Conservation (phyloP, 1,139 yeast species). For the Saccharomyces uvarum region DNA sequence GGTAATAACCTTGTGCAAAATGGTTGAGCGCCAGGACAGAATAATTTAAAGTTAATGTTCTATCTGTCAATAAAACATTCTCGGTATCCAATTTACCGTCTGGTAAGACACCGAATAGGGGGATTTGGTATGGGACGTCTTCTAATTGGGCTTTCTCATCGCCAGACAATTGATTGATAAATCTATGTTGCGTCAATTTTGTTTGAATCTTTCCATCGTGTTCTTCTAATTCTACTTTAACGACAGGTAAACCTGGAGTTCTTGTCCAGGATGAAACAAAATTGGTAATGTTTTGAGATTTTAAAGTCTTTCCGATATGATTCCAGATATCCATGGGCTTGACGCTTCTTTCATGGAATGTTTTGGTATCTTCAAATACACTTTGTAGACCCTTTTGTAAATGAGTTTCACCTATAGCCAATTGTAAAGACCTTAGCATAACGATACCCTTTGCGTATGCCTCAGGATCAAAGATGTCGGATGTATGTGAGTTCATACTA, state of each 20-base stretch:
- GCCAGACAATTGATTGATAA: constrained; percentile 17
- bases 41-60: constrained; percentile 32
- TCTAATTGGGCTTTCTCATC: constrained; percentile 18
- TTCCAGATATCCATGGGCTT: constrained; percentile 56
- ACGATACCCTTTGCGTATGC: constrained; percentile 62
- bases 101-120: constrained; percentile 41
- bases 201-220: constrained; percentile 28
- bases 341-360: constrained; percentile 35
- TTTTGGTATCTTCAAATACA: constrained; percentile 32
- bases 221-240: constrained; percentile 35
- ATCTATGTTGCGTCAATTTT: constrained; percentile 47
- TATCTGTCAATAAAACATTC: constrained; percentile 40
- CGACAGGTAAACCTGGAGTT: constrained; percentile 51
- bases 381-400: constrained; percentile 37
- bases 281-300: constrained; percentile 33
- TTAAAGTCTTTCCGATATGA: constrained; percentile 24
- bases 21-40: constrained; percentile 38
- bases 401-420: constrained; percentile 36
- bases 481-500: constrained; percentile 16
- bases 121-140: constrained; percentile 37
- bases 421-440: constrained; percentile 48
- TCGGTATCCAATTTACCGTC: constrained; percentile 36
- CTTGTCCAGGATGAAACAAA: constrained; percentile 55
- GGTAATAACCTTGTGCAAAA: constrained; percentile 42
- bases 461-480: constrained; percentile 46